A percentile compares a stretch with the other conserved stretches of the same genome.
These are phyloP conservation scores for Ulmus americana DNA, from an alignment of 331 rosid species.

Conservation along the genomic window DNA sequence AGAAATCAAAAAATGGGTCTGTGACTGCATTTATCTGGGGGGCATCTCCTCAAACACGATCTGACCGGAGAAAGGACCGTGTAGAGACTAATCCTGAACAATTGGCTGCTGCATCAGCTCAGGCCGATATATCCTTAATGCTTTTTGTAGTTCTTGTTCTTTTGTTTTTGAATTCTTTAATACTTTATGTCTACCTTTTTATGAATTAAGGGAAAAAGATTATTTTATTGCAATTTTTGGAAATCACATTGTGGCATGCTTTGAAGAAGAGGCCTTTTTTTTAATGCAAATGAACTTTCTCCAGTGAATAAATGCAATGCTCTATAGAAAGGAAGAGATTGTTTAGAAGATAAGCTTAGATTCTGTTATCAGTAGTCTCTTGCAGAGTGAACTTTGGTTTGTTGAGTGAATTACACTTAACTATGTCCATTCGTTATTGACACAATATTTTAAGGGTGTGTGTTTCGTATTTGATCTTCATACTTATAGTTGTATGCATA, in stretches of 20 bases:
- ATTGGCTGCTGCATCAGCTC: constrained; percentile 90
- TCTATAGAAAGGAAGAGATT: too few relatives aligned
- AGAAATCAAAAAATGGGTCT: constrained; percentile 62
- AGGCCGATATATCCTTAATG: constrained; percentile 79
- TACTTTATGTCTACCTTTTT: background rate
- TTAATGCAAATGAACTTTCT: background rate
- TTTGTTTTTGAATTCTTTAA: background rate
- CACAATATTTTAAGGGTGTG: background rate
- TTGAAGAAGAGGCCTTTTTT: background rate
- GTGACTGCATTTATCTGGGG: constrained; percentile 96
- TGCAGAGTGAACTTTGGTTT: background rate
- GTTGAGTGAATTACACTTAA: background rate
- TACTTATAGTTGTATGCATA: background rate
- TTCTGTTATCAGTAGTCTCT: background rate
- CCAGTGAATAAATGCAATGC: background rate
- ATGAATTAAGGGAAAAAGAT: background rate
- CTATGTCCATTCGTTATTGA: background rate
- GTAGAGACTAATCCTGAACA: constrained; percentile 97
- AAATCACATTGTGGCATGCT: background rate
- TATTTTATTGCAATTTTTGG: background rate
- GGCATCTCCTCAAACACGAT: constrained; percentile 93
- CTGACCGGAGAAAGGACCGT: constrained; percentile 93
- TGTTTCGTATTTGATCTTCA: background rate
- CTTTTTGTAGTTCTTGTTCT: constrained; percentile 8
- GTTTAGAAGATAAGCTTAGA: background rate